phyloP scores from a whole-genome alignment of 2,329 filamentous ascomycete genomes.

The Penicillium hordei region DNA sequence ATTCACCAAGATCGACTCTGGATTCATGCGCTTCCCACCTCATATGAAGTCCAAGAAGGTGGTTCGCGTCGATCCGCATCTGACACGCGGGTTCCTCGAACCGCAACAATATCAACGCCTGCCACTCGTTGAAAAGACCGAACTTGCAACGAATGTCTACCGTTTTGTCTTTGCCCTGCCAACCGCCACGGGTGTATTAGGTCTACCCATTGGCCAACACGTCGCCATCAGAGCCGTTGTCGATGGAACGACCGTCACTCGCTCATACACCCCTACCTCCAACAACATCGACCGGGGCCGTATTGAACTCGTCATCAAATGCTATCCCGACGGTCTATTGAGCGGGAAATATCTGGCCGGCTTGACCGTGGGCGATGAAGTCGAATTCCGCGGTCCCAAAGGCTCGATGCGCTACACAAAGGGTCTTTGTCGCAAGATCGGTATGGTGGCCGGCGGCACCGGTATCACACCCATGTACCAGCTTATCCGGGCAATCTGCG shows the following conservation, averaged over 20 bases:
- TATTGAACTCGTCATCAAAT: slow-evolving; percentile 36
- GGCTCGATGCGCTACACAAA: slow-evolving; percentile 36
- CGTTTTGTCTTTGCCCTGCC: slow-evolving; percentile 53
- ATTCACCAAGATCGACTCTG: slow-evolving; percentile 23
- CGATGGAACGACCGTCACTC: slow-evolving; percentile 46
- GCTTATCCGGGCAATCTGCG: slow-evolving; percentile 63
- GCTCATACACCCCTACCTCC: slow-evolving; percentile 54
- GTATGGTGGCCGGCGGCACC: slow-evolving; percentile 44
- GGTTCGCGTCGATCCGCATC: slow-evolving; percentile 41
- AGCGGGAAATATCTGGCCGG: slow-evolving; percentile 32
- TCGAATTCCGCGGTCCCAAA: slow-evolving; percentile 40
- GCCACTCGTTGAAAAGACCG: slow-evolving; percentile 38
- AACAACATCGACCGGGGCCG: slow-evolving; percentile 33
- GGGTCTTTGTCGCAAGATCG: slow-evolving; percentile 34
- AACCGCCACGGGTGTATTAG: slow-evolving; percentile 45
- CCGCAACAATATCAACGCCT: slow-evolving; percentile 50
- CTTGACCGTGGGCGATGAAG: slow-evolving; percentile 33
- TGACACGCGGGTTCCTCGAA: slow-evolving; percentile 50
- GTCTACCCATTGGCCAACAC: slow-evolving; percentile 58
- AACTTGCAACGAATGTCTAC: slow-evolving; percentile 34
- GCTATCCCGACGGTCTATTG: slow-evolving; percentile 35
- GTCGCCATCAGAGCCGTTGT: slow-evolving; percentile 52
- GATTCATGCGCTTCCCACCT: slow-evolving; percentile 28
- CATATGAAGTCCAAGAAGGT: slow-evolving; percentile 44
- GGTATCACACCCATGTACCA: slow-evolving; percentile 58